A percentile compares a stretch with the other conserved stretches of the same genome.
Evolutionary conservation across 139 green algal species (phyloP).

Genomic region (Choricystis sp.): DNA sequence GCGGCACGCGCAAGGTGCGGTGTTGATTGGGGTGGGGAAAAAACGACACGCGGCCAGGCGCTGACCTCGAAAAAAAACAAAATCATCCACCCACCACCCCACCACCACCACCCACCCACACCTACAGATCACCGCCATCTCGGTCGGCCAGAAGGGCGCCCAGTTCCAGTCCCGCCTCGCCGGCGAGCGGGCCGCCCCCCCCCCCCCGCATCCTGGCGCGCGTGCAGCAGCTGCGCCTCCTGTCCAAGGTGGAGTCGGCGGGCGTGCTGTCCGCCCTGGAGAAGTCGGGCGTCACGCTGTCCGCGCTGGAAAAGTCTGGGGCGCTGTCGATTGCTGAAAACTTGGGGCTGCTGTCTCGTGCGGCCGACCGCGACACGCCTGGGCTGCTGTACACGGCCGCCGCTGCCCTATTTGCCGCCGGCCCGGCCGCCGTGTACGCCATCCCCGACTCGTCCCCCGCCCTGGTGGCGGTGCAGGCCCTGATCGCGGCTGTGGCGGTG

Average conservation of each 20-base stretch:
- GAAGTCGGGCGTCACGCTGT: constrained; percentile 43
- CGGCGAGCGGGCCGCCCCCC: not conserved
- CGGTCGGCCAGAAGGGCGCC: not conserved
- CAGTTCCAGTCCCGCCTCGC: not conserved
- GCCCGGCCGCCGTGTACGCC: constrained; percentile 30
- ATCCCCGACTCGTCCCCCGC: constrained; percentile 20
- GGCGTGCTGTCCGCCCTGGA: constrained; percentile 45
- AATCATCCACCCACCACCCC: not conserved
- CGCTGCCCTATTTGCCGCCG: constrained; percentile 19
- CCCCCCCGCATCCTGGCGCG: constrained; percentile 5
- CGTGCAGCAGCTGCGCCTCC: constrained; percentile 35
- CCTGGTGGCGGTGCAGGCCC: constrained; percentile 23
- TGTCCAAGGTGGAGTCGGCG: constrained; percentile 44
- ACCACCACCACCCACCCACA: not conserved
- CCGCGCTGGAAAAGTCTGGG: constrained; percentile 49
- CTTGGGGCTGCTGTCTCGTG: constrained; percentile 31
- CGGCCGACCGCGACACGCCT: constrained; percentile 30
- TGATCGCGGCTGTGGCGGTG: constrained; percentile 15
- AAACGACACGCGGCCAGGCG: not conserved
- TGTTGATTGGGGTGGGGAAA: not conserved
- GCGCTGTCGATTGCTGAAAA: constrained; percentile 50
- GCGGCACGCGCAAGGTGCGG: constrained; percentile 9
- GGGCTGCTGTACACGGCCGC: constrained; percentile 18
- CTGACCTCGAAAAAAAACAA: not conserved
- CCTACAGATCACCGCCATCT: constrained; percentile 1